These are phyloP conservation scores for Cardamine chenopodiifolia DNA, from an alignment of 345 rosid species.

Conservation along the genomic window DNA sequence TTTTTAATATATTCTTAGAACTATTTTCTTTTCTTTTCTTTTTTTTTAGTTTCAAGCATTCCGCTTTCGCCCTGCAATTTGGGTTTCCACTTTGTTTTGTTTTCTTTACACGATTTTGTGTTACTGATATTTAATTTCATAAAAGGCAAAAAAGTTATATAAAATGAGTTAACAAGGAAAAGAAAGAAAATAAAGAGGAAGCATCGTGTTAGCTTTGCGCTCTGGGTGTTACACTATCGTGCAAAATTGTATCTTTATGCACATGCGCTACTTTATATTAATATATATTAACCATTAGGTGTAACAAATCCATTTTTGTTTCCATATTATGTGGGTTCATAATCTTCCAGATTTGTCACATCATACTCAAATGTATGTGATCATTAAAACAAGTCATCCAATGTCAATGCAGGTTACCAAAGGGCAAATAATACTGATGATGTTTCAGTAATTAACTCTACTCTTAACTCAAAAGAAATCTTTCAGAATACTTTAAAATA, in stretches of 20 bases:
- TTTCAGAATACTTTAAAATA: background rate
- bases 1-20: background rate
- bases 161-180: constrained; percentile 18
- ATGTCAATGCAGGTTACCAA: background rate
- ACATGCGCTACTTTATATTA: constrained; percentile 44
- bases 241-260: constrained; percentile 41
- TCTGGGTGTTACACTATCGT: constrained; percentile 47
- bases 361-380: background rate
- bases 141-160: constrained; percentile 28
- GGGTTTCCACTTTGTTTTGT: constrained; percentile 43
- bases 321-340: constrained; percentile 37
- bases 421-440: background rate
- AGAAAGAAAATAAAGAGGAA: constrained; percentile 27
- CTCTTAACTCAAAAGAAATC: background rate
- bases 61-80: constrained; percentile 40
- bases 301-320: constrained; percentile 29
- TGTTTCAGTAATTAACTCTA: background rate
- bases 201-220: constrained; percentile 37
- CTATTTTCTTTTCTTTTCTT: no score
- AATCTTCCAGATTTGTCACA: constrained; percentile 28
- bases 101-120: constrained; percentile 31
- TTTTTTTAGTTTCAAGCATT: constrained; percentile 4
- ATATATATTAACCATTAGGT: constrained; percentile 17
- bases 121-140: constrained; percentile 26
- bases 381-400: background rate